phyloP scores from a whole-genome alignment of 2,329 filamentous ascomycete genomes.

The Epicoccum sorghinum region DNA sequence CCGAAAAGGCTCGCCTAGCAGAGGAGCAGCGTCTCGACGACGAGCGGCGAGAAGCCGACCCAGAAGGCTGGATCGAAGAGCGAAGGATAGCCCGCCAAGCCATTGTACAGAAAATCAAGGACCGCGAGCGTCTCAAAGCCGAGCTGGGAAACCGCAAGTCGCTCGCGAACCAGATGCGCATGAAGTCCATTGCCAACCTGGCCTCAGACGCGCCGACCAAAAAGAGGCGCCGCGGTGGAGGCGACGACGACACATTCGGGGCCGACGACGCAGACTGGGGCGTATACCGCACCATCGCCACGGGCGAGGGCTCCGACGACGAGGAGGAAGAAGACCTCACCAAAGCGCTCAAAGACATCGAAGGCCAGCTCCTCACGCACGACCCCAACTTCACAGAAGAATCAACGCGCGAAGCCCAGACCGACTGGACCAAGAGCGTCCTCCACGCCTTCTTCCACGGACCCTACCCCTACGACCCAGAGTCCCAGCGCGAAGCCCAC shows the following conservation, averaged over 20 bases:
- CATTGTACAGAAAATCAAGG: conserved; percentile 84
- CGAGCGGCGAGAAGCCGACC: conserved; percentile 81
- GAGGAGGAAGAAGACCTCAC: conserved; percentile 90
- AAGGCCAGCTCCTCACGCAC: conserved; percentile 82
- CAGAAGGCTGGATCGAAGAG: conserved; percentile 86
- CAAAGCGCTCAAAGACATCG: conserved; percentile 74
- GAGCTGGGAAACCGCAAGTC: conserved; percentile 97
- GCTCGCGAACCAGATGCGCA: conserved; percentile 91
- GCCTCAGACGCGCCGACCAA: conserved; percentile 85
- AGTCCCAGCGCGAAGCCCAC: conserved; percentile 78
- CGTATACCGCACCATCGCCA: conserved; percentile 91
- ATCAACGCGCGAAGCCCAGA: conserved; percentile 87
- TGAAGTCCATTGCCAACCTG: conserved; percentile 97
- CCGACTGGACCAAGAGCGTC: conserved; percentile 92
- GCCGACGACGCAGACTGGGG: conserved; percentile 98
- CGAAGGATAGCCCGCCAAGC: conserved; percentile 74
- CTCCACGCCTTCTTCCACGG: conserved; percentile 90
- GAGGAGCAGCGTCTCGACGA: conserved; percentile 85
- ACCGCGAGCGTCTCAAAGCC: conserved; percentile 88
- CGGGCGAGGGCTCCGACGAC: conserved; percentile 80
- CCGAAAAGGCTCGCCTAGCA: conserved; percentile 81
- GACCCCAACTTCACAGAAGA: conserved; percentile 91
- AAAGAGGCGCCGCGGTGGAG: conserved; percentile 82
- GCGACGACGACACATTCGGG: conserved; percentile 94
- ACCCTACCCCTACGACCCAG: conserved; percentile 81